These are phyloP conservation scores for Fusarium luffae DNA, from an alignment of 2,329 filamentous ascomycete species.

Conservation along the genomic window DNA sequence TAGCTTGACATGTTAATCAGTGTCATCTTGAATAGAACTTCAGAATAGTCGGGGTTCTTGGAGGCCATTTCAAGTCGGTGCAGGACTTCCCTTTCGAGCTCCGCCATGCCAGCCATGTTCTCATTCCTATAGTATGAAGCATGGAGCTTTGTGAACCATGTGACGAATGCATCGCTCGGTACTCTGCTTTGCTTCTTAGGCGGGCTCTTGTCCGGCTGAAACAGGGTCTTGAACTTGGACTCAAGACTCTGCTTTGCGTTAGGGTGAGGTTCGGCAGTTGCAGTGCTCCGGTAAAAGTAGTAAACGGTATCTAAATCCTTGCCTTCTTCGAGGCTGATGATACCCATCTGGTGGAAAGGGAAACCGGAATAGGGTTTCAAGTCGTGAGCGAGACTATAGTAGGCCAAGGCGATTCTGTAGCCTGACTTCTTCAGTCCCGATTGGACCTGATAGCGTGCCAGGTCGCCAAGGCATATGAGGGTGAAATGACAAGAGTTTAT, in stretches of 20 bases:
- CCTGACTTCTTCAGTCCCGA: slow-evolving; percentile 77
- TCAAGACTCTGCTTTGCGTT: slow-evolving; percentile 81
- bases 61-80: slow-evolving; percentile 79
- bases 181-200: slow-evolving; percentile 47
- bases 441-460: slow-evolving; percentile 86
- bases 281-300: slow-evolving; percentile 86
- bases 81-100: slow-evolving; percentile 87
- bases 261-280: slow-evolving; percentile 78
- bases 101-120: slow-evolving; percentile 78
- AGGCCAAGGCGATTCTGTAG: slow-evolving; percentile 83
- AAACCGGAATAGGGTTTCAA: slow-evolving; percentile 82
- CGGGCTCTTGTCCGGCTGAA: slow-evolving; percentile 51
- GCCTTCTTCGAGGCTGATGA: slow-evolving; percentile 81
- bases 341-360: slow-evolving; percentile 90
- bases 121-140: slow-evolving; percentile 84
- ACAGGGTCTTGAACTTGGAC: slow-evolving; percentile 75
- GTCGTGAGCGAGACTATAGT: slow-evolving; percentile 84
- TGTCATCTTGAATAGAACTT: slow-evolving; percentile 79
- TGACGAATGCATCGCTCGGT: slow-evolving; percentile 71
- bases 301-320: slow-evolving; percentile 89
- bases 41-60: slow-evolving; percentile 73
- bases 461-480: slow-evolving; percentile 87
- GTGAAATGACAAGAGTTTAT: slow-evolving; percentile 82
- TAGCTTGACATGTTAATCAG: slow-evolving; percentile 89
- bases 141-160: slow-evolving; percentile 89